Evolutionary conservation across 2,329 filamentous ascomycete genomes (phyloP).

Genomic region (Sclerotiophoma versabilis): DNA sequence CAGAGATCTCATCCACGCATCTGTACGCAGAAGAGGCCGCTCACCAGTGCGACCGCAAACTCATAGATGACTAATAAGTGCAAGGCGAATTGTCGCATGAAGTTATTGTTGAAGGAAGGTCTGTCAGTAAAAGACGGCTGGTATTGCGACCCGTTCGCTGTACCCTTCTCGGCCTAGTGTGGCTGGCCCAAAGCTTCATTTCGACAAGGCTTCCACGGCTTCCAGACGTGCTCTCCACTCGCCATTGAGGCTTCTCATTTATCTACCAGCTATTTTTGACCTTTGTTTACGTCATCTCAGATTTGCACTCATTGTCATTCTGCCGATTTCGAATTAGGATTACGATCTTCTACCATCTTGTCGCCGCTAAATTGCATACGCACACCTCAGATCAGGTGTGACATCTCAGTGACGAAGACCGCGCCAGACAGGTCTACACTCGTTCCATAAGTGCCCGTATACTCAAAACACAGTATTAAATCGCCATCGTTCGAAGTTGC

Average conservation of each 20-base stretch:
- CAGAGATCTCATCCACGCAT: no score
- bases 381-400: conserved; percentile 1
- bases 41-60: no score
- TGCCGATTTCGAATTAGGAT: neutral
- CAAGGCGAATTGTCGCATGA: no score
- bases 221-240: conserved; percentile 1
- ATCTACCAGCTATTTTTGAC: neutral
- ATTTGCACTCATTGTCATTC: neutral
- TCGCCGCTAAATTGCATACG: neutral
- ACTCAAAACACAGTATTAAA: neutral
- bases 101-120: no score
- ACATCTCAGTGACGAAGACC: conserved; percentile 3
- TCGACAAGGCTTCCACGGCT: conserved; percentile 7
- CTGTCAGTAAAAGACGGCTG: no score
- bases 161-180: neutral
- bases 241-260: neutral
- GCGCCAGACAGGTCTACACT: neutral
- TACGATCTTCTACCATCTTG: neutral
- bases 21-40: no score
- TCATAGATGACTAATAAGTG: no score
- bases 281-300: neutral
- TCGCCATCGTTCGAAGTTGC: neutral
- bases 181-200: neutral
- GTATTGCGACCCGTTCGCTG: no score
- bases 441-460: neutral